These are phyloP conservation scores for Tricholoma terreum DNA, from an alignment of 768 basidiomycete genomes.

Conservation along the genomic window DNA sequence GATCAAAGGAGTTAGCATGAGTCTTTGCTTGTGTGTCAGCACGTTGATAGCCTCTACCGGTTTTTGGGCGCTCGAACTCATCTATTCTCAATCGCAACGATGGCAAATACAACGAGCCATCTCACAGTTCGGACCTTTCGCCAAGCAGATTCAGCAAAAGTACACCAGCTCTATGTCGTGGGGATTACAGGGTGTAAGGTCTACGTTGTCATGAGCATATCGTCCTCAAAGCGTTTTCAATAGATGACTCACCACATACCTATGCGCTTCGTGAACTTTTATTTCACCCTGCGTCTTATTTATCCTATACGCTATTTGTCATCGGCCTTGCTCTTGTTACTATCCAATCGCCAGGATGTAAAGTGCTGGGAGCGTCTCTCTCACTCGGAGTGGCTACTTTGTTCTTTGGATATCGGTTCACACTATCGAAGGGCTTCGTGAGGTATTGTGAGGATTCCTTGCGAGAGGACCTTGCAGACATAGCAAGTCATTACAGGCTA, in stretches of 20 bases:
- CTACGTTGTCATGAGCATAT: no score
- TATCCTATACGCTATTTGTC: conserved; percentile 7
- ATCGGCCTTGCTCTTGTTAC: conserved; percentile 3
- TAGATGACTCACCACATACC: conserved; percentile 19
- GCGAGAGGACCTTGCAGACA: conserved; percentile 19
- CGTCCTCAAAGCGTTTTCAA: neutral
- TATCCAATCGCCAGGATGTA: neutral
- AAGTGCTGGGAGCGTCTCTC: conserved; percentile 1
- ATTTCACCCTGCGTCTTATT: conserved; percentile 9
- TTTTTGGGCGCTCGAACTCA: no score
- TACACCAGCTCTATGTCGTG: conserved; percentile 5
- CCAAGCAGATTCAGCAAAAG: conserved; percentile 2
- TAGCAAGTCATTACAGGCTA: conserved; percentile 15
- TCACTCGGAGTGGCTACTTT: neutral
- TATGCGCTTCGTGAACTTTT: conserved; percentile 8
- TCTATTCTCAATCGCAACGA: neutral
- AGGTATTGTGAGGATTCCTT: conserved; percentile 4
- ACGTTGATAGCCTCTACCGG: no score
- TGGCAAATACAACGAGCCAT: neutral
- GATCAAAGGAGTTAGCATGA: no score
- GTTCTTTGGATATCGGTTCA: conserved; percentile 11
- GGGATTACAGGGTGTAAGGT: conserved; percentile 4
- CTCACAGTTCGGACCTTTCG: conserved; percentile 11
- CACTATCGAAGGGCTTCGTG: conserved; percentile 8
- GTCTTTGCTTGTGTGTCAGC: no score